Conservation (phyloP, 148 eudicot species). For the Cornus suecica region DNA sequence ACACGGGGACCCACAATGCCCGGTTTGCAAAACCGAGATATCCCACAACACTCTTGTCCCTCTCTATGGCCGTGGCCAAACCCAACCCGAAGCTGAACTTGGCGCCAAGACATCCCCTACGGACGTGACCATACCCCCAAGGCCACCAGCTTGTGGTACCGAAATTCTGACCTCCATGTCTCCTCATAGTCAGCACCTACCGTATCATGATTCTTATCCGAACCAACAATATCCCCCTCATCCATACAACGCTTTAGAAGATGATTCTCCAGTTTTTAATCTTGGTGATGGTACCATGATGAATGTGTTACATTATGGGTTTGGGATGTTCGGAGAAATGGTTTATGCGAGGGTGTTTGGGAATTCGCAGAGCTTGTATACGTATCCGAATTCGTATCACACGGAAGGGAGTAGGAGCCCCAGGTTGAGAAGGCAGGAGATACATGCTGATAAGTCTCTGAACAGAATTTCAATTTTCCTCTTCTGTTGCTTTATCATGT, state of each 20-base stretch:
- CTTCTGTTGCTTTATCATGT: conserved; percentile 61
- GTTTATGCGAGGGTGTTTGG: conserved; percentile 67
- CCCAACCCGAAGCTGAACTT: conserved; percentile 15
- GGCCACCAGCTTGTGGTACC: conserved; percentile 64
- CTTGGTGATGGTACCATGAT: conserved; percentile 22
- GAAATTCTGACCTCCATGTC: conserved; percentile 37
- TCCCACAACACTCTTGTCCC: conserved; percentile 71
- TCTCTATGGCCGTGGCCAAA: conserved; percentile 70
- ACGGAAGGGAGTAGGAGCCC: conserved; percentile 29
- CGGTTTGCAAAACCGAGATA: conserved; percentile 76
- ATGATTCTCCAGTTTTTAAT: conserved; percentile 20
- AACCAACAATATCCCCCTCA: conserved; percentile 16
- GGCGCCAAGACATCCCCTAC: conserved; percentile 19
- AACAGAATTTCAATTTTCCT: conserved; percentile 61
- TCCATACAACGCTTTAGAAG: conserved; percentile 12
- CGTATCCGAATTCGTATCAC: conserved; percentile 48
- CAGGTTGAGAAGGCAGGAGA: conserved; percentile 62
- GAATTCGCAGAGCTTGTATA: conserved; percentile 41
- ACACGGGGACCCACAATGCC: conserved; percentile 63
- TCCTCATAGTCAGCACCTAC: conserved; percentile 33
- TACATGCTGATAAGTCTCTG: conserved; percentile 56
- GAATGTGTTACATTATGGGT: conserved; percentile 31
- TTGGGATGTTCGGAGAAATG: conserved; percentile 74
- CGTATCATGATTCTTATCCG: conserved; percentile 40
- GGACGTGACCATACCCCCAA: conserved; percentile 43